Conservation (phyloP, 2,329 filamentous ascomycete genomes). For the Fusarium sp. region DNA sequence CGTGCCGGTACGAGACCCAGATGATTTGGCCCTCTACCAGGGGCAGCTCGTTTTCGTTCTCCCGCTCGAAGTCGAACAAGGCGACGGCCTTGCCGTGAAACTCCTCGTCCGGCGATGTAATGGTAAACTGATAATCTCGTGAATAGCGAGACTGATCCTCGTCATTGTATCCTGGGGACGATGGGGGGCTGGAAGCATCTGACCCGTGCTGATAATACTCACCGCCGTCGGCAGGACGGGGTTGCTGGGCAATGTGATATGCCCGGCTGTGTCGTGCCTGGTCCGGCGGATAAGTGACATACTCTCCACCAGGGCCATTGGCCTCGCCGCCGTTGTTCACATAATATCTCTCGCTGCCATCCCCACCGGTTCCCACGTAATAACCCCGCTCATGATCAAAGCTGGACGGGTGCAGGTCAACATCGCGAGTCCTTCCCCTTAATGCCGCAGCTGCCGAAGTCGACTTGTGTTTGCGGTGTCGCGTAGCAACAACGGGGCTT, state of each 20-base stretch:
- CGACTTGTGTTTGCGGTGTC: slow-evolving; percentile 88
- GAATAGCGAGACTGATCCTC: slow-evolving; percentile 85
- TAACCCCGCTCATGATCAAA: slow-evolving; percentile 73
- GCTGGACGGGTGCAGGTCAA: slow-evolving; percentile 57
- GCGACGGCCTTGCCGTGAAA: slow-evolving; percentile 98
- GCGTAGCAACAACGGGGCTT: slow-evolving; percentile 86
- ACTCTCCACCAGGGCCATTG: slow-evolving; percentile 82
- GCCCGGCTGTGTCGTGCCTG: slow-evolving; percentile 68
- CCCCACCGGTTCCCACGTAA: slow-evolving; percentile 72
- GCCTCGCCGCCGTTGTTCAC: slow-evolving; percentile 75
- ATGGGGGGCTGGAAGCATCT: slow-evolving; percentile 67
- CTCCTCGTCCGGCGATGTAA: slow-evolving; percentile 94
- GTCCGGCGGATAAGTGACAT: slow-evolving; percentile 79
- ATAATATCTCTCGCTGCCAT: slow-evolving; percentile 81
- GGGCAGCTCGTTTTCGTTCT: slow-evolving; percentile 96
- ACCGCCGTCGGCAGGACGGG: slow-evolving; percentile 60
- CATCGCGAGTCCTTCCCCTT: slow-evolving; percentile 58
- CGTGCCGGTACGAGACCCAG: slow-evolving; percentile 94
- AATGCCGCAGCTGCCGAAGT: slow-evolving; percentile 61
- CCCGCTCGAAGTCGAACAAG: slow-evolving; percentile 91
- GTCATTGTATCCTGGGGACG: slow-evolving; percentile 67
- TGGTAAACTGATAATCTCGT: slow-evolving; percentile 93
- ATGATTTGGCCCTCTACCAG: slow-evolving; percentile 96
- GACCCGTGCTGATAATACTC: slow-evolving; percentile 65
- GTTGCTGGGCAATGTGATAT: slow-evolving; percentile 55